phyloP scores from a whole-genome alignment of 2,329 filamentous ascomycete species.

The Hypomyces rosellus region DNA sequence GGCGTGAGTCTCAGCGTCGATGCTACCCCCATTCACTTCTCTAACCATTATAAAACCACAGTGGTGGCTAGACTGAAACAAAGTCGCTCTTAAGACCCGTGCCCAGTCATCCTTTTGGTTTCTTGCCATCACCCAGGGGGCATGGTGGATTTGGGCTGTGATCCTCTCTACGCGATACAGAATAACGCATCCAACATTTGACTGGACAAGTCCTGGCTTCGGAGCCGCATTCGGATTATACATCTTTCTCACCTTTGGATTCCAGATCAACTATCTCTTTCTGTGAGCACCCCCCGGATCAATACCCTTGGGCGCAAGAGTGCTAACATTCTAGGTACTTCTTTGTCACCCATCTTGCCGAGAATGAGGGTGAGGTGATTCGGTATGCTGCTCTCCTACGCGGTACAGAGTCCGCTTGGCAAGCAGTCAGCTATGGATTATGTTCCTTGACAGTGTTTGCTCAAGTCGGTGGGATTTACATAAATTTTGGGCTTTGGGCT shows the following conservation, averaged over 20 bases:
- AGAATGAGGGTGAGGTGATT: constrained; percentile 56
- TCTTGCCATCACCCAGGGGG: constrained; percentile 54
- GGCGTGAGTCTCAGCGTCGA: constrained; percentile 38
- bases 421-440: constrained; percentile 66
- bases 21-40: constrained; percentile 1
- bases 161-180: constrained; percentile 57
- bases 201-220: constrained; percentile 60
- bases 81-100: constrained; percentile 46
- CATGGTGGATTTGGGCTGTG: constrained; percentile 67
- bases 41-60: constrained; percentile 17
- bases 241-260: constrained; percentile 59
- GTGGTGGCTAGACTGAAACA: constrained; percentile 53
- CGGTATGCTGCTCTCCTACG: constrained; percentile 61
- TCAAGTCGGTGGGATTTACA: constrained; percentile 59
- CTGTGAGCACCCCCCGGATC: constrained; percentile 37
- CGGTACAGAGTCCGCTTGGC: constrained; percentile 66
- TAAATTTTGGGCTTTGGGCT: constrained; percentile 66
- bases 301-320: background rate
- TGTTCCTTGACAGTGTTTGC: constrained; percentile 57
- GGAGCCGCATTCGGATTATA: constrained; percentile 61
- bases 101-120: constrained; percentile 48
- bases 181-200: constrained; percentile 51
- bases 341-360: constrained; percentile 59
- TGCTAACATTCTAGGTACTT: constrained; percentile 50
- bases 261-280: constrained; percentile 70